phyloP scores from a whole-genome alignment of 1,139 yeast genomes.

The Diutina pseudorugosa region DNA sequence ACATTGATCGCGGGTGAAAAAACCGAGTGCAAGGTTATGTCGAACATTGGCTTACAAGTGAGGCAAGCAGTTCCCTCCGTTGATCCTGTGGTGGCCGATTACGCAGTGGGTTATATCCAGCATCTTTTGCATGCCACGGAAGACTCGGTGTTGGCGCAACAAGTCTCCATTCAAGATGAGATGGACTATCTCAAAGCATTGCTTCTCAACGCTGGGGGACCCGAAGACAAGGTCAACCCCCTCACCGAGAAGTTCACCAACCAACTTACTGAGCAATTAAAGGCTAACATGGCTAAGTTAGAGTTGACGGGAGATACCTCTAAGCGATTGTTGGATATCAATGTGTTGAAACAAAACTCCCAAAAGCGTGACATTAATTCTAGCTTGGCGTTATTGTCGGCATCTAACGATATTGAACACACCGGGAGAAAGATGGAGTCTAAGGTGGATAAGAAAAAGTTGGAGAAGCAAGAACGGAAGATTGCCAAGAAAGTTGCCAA shows the following conservation, averaged over 20 bases:
- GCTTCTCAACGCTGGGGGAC: slow-evolving; percentile 73
- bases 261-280: slow-evolving; percentile 42
- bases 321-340: slow-evolving; percentile 64
- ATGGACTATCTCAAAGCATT: slow-evolving; percentile 52
- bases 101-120: slow-evolving; percentile 80
- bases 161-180: slow-evolving; percentile 54
- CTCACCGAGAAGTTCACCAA: slow-evolving; percentile 34
- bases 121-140: slow-evolving; percentile 65
- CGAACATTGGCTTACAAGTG: slow-evolving; percentile 52
- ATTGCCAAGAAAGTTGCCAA: slow-evolving; percentile 95
- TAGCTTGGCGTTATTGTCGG: slow-evolving; percentile 60
- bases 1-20: background rate
- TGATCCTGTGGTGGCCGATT: slow-evolving; percentile 84
- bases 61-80: slow-evolving; percentile 81
- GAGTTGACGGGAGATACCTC: slow-evolving; percentile 69
- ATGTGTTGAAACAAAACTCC: slow-evolving; percentile 42
- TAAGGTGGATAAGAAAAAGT: slow-evolving; percentile 89
- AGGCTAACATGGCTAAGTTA: slow-evolving; percentile 59
- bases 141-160: slow-evolving; percentile 73
- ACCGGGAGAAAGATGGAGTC: slow-evolving; percentile 87
- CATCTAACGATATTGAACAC: slow-evolving; percentile 76
- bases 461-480: slow-evolving; percentile 94
- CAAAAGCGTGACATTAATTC: slow-evolving; percentile 65
- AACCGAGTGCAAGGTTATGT: slow-evolving; percentile 19
- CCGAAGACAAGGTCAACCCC: slow-evolving; percentile 36